A percentile compares a stretch with the other conserved stretches of the same genome.
Evolutionary conservation across 805 yeast genomes (phyloP).

Genomic region (Hanseniaspora lachancei): DNA sequence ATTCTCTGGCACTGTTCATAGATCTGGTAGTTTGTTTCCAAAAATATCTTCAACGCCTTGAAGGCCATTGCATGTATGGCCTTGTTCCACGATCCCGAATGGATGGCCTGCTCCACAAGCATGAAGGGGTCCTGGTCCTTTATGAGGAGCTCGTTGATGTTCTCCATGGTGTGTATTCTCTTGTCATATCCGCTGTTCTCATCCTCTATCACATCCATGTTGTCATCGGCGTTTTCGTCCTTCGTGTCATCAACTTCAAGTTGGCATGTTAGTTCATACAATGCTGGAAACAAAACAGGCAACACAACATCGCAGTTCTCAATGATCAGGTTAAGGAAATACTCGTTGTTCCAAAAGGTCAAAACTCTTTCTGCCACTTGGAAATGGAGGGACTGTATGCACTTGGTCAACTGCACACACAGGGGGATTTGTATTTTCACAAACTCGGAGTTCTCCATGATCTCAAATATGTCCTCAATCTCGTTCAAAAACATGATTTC

Average conservation of each 20-base stretch:
- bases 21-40: slow-evolving; percentile 81
- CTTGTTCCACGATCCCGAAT: slow-evolving; percentile 73
- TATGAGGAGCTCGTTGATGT: slow-evolving; percentile 9
- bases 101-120: slow-evolving; percentile 30
- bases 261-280: slow-evolving; percentile 65
- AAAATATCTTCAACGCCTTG: slow-evolving; percentile 78
- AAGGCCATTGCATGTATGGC: slow-evolving; percentile 84
- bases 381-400: slow-evolving; percentile 89
- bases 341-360: slow-evolving; percentile 89
- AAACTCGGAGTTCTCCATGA: slow-evolving; percentile 86
- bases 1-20: slow-evolving; percentile 87
- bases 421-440: slow-evolving; percentile 82
- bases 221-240: slow-evolving; percentile 18
- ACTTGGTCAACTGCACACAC: slow-evolving; percentile 84
- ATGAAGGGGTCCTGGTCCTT: slow-evolving; percentile 24
- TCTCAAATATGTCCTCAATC: slow-evolving; percentile 91
- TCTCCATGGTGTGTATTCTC: slow-evolving; percentile 11
- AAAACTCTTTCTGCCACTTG: slow-evolving; percentile 94
- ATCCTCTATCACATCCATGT: slow-evolving; percentile 16
- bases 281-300: slow-evolving; percentile 81
- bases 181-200: slow-evolving; percentile 8
- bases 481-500: slow-evolving; percentile 94
- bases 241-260: slow-evolving; percentile 25
- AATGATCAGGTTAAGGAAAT: slow-evolving; percentile 75
- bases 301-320: slow-evolving; percentile 85